Percentiles rank a stretch among this genome's conserved stretches.
Conservation (phyloP, 805 yeast species). For the Myxozyma sirexii region DNA sequence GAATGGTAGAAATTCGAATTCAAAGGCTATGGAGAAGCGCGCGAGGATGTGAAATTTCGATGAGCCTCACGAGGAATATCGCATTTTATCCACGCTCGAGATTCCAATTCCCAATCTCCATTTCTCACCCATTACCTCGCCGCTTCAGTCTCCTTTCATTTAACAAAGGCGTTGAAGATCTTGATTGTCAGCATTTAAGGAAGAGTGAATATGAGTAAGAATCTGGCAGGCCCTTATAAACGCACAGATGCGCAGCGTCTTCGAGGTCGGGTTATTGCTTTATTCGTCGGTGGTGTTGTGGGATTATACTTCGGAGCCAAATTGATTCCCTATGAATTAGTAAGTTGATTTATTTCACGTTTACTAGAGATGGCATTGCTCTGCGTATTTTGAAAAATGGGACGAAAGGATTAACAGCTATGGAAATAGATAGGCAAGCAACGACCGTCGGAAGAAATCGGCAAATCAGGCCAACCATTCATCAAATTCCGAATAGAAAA, state of each 20-base stretch:
- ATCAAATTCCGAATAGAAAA: neutral
- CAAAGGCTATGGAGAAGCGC: too few relatives aligned
- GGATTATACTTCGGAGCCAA: constrained; percentile 10
- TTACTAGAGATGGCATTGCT: too few relatives aligned
- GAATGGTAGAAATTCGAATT: too few relatives aligned
- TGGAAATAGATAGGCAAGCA: neutral
- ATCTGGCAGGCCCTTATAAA: neutral
- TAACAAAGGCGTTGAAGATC: too few relatives aligned
- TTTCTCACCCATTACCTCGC: too few relatives aligned
- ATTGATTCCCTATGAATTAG: constrained; percentile 11
- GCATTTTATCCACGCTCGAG: neutral
- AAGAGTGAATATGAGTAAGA: neutral
- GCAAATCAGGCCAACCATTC: neutral
- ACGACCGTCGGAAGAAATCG: neutral
- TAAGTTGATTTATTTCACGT: neutral
- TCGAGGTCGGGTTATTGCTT: constrained; percentile 3
- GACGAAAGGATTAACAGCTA: neutral
- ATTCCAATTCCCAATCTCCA: too few relatives aligned
- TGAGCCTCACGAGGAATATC: neutral
- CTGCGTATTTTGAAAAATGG: neutral
- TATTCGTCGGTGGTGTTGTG: constrained; percentile 2
- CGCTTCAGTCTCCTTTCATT: too few relatives aligned
- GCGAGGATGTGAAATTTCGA: too few relatives aligned
- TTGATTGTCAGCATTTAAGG: too few relatives aligned
- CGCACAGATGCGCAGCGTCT: constrained; percentile 8